These are phyloP conservation scores for Tagetes erecta DNA, from an alignment of 129 eudicot genomes.

Conservation along the genomic window DNA sequence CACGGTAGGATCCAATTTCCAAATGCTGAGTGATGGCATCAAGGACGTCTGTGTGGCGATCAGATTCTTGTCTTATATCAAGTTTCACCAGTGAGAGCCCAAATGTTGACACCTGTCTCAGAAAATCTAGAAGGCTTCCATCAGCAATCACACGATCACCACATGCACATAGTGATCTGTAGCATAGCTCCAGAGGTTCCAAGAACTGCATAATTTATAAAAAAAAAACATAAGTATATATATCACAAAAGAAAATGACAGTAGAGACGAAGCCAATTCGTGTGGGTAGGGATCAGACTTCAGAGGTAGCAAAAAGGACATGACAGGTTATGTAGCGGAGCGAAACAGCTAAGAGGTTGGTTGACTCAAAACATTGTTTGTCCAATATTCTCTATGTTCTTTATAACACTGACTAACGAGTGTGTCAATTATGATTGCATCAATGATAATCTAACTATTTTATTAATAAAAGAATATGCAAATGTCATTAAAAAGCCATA, in stretches of 20 bases:
- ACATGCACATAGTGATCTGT: slow-evolving; percentile 85
- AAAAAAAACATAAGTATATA: not conserved
- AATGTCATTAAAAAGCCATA: not conserved
- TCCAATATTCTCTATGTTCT: not conserved
- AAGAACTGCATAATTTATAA: slow-evolving; percentile 54
- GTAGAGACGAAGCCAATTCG: slow-evolving; percentile 1
- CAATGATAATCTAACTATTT: not conserved
- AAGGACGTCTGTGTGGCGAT: slow-evolving; percentile 92
- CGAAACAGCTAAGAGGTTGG: not conserved
- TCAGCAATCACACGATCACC: slow-evolving; percentile 96
- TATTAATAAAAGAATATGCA: not conserved
- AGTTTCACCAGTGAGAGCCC: slow-evolving; percentile 92
- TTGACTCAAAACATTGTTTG: not conserved
- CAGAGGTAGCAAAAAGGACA: not conserved
- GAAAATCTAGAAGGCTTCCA: slow-evolving; percentile 91
- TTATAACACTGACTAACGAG: not conserved
- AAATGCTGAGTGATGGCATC: slow-evolving; percentile 89
- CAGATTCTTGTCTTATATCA: slow-evolving; percentile 96
- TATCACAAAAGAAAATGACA: not conserved
- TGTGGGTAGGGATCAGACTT: not conserved
- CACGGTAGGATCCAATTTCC: slow-evolving; percentile 87
- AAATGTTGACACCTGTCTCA: slow-evolving; percentile 91
- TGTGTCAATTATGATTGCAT: not conserved
- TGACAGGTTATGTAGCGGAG: not conserved
- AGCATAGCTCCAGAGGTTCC: slow-evolving; percentile 97